Percentiles rank a stretch among this genome's conserved stretches.
Evolutionary conservation across 306 rosid species (phyloP).

Genomic region (Oemleria cerasiformis): DNA sequence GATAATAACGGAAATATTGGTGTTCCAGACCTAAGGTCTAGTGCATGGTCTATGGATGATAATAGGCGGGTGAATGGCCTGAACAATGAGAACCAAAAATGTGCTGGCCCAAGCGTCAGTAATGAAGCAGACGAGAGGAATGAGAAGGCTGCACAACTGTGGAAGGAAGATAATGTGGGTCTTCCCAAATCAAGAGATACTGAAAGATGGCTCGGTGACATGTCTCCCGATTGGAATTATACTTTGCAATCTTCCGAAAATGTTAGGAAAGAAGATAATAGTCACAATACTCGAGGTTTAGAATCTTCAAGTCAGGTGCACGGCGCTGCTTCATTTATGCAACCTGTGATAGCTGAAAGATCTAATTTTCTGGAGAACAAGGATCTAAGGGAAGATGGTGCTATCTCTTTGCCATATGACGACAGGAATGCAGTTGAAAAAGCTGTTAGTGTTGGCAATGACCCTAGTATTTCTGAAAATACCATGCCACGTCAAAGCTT

Average conservation of each 20-base stretch:
- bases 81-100: slow-evolving; percentile 44
- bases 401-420: slow-evolving; percentile 34
- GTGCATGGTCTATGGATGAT: slow-evolving; percentile 46
- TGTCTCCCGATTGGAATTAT: slow-evolving; percentile 51
- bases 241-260: slow-evolving; percentile 43
- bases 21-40: slow-evolving; percentile 40
- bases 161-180: slow-evolving; percentile 49
- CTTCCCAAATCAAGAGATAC: slow-evolving; percentile 44
- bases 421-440: slow-evolving; percentile 34
- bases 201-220: slow-evolving; percentile 76
- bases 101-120: slow-evolving; percentile 31
- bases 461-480: slow-evolving; percentile 37
- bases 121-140: slow-evolving; percentile 37
- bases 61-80: slow-evolving; percentile 39
- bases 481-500: slow-evolving; percentile 41
- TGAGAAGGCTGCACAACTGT: slow-evolving; percentile 49
- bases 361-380: slow-evolving; percentile 31
- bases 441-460: slow-evolving; percentile 30
- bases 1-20: slow-evolving; percentile 41
- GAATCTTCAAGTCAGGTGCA: slow-evolving; percentile 35
- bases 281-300: slow-evolving; percentile 39
- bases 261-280: slow-evolving; percentile 48
- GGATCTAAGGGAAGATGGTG: slow-evolving; percentile 31
- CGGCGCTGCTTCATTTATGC: slow-evolving; percentile 33
- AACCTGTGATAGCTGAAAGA: slow-evolving; percentile 38